Evolutionary conservation across 495 filamentous ascomycete genomes (phyloP), one percentile per base, ranked within the genome.

Genomic region (Cercophora sp.): DNA sequence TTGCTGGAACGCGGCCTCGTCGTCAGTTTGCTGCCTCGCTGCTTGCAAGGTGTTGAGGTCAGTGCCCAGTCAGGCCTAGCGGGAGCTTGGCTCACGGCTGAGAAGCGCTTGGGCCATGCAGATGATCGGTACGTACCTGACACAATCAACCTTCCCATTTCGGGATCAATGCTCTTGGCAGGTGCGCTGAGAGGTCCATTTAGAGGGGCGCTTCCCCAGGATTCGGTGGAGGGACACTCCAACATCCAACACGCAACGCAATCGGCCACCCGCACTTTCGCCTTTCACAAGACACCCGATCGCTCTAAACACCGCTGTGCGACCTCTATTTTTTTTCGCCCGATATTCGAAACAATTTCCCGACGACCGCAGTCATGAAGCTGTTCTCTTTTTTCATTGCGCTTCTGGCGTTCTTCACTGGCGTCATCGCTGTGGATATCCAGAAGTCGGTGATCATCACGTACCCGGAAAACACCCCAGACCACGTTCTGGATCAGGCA

Each of bases 361-460:
- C 9, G 2, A 41, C 32, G 25, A 37, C 23, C 42, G 52, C 59
- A 63, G 76, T 22, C 4, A 91, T 91, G 87, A 86, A 79, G 65
- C 60, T 79, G 41, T 64, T 72, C 55, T 60, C 77, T 22, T 56
- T 83, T 39, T 53, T 83, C 45, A 56, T 86, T 36, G 77, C 77
- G 15, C 69, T 80, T 15, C 65, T 89, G 16, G 74, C 79, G 11
- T 59, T 80, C 49, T 54, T 70, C 49, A 74, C 73, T 34, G 70
- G 82, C 52, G 84, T 76, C 36, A 71, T 72, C 18, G 76, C 79
- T 43, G 72, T 79, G 20, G 76, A 77, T 36, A 56, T 71, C 51
- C 78, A 85, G 54, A 88, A 91, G 61, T 80, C 85, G 42, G 81
- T 92, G 44, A 79, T 95, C 54, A 76, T 96, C 62, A 87, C 79